These are phyloP conservation scores for Debaryomyces psychrophilus DNA, from an alignment of 1,139 yeast species.

Conservation along the genomic window DNA sequence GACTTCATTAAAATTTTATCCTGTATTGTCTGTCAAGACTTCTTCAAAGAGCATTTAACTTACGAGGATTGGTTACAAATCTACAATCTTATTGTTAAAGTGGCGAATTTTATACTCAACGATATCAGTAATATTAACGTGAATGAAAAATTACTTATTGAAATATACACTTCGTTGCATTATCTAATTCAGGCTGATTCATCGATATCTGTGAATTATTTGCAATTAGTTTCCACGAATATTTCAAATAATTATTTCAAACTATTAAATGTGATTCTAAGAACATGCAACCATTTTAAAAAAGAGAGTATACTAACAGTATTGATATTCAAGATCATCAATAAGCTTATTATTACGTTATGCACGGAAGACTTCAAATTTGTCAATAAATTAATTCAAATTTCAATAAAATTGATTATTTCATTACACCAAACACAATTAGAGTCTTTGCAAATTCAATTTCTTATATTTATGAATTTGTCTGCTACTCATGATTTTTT, in stretches of 20 bases:
- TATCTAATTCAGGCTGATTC: slow-evolving; percentile 33
- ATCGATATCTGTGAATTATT: slow-evolving; percentile 24
- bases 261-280: slow-evolving; percentile 26
- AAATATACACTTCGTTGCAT: slow-evolving; percentile 28
- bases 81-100: slow-evolving; percentile 25
- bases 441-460: slow-evolving; percentile 36
- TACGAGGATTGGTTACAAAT: slow-evolving; percentile 34
- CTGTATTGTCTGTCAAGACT: slow-evolving; percentile 30
- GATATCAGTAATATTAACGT: slow-evolving; percentile 10
- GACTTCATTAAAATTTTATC: slow-evolving; percentile 37
- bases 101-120: slow-evolving; percentile 16
- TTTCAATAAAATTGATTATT: slow-evolving; percentile 36
- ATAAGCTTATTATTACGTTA: slow-evolving; percentile 35
- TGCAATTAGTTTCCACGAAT: slow-evolving; percentile 21
- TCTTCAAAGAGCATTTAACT: slow-evolving; percentile 45
- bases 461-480: slow-evolving; percentile 41
- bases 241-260: slow-evolving; percentile 22
- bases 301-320: slow-evolving; percentile 30
- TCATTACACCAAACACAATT: slow-evolving; percentile 33
- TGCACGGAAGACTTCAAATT: slow-evolving; percentile 36
- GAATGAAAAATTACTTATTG: slow-evolving; percentile 30
- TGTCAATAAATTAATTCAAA: slow-evolving; percentile 31
- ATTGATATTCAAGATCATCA: slow-evolving; percentile 37
- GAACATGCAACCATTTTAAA: slow-evolving; percentile 20
- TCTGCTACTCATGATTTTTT: slow-evolving; percentile 22